Percentiles rank a stretch among this genome's conserved stretches.
phyloP scores from a whole-genome alignment of 768 basidiomycete genomes.

The Leccinum sublutescens region DNA sequence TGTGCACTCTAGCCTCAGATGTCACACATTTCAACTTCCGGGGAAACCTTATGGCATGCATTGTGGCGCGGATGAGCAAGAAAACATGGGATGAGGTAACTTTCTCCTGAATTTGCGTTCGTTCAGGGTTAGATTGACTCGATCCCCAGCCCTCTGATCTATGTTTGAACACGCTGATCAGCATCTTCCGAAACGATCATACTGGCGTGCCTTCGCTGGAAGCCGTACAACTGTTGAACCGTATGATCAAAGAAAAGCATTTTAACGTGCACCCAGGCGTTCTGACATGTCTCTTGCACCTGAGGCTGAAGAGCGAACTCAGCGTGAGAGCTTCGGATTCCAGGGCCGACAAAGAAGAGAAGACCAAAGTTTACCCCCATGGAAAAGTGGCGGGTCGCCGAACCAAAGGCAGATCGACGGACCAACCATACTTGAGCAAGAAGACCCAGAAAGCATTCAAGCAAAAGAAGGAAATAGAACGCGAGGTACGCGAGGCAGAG shows the following conservation, averaged over 20 bases:
- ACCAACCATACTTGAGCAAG: conserved; percentile 83
- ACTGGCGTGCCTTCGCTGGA: conserved; percentile 84
- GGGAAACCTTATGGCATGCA: conserved; percentile 83
- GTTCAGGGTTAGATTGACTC: conserved; percentile 9
- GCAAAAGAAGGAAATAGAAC: conserved; percentile 87
- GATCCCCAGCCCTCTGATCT: conserved; percentile 71
- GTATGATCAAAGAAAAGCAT: conserved; percentile 92
- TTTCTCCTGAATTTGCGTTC: conserved; percentile 10
- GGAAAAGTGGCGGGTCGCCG: conserved; percentile 40
- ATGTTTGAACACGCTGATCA: conserved; percentile 78
- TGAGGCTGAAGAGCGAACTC: conserved; percentile 87
- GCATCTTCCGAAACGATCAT: conserved; percentile 79
- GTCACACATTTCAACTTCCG: conserved; percentile 97
- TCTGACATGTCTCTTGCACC: conserved; percentile 76
- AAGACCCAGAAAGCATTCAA: conserved; percentile 82
- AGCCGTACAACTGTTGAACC: conserved; percentile 83
- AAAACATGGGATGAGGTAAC: conserved; percentile 88
- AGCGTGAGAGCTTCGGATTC: conserved; percentile 74
- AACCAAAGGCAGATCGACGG: conserved; percentile 56
- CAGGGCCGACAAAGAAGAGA: conserved; percentile 54
- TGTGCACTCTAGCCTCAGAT: conserved; percentile 82
- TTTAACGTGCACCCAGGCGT: conserved; percentile 91
- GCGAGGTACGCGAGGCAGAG: conserved; percentile 92
- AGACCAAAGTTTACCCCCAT: conserved; percentile 36
- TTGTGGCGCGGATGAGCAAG: conserved; percentile 80